A percentile compares a stretch with the other conserved stretches of the same genome.
These are phyloP conservation scores for Podospora pseudoanserina DNA, from an alignment of 495 filamentous ascomycete genomes.

Conservation along the genomic window DNA sequence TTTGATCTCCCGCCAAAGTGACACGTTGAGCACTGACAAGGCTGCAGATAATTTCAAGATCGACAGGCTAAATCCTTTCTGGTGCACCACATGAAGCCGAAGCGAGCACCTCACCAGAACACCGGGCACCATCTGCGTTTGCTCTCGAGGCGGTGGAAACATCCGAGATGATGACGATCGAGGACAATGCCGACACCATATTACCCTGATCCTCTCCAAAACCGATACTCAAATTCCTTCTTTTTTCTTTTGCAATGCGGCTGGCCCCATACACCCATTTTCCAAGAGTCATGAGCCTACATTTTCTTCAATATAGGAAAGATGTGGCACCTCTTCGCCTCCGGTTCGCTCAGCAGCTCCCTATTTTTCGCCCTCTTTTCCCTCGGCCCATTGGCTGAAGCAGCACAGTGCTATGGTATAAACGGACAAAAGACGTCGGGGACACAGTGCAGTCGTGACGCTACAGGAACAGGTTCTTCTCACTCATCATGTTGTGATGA, in stretches of 20 bases:
- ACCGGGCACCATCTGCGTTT: constrained; percentile 2
- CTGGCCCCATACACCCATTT: neutral
- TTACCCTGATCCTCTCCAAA: neutral
- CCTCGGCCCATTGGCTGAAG: neutral
- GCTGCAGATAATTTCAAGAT: constrained; percentile 7
- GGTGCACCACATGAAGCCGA: constrained; percentile 12
- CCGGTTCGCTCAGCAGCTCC: neutral
- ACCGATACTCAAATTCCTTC: neutral
- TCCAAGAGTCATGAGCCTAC: neutral
- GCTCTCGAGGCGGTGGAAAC: neutral
- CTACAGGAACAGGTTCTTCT: constrained; percentile 26
- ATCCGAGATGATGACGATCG: neutral
- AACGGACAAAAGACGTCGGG: constrained; percentile 22
- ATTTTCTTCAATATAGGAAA: neutral
- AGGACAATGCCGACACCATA: neutral
- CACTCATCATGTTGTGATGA: constrained; percentile 34
- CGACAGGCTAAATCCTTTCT: constrained; percentile 15
- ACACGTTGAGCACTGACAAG: neutral
- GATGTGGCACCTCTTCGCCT: neutral
- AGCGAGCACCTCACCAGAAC: constrained; percentile 7
- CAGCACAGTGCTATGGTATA: constrained; percentile 23
- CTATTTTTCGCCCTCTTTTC: neutral
- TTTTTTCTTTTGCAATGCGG: neutral
- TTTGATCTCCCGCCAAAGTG: neutral
- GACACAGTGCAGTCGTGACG: constrained; percentile 15